phyloP scores from a whole-genome alignment of 225 moss, liverwort and hornwort genomes.

The Bryoerythrophyllum caledonicum region DNA sequence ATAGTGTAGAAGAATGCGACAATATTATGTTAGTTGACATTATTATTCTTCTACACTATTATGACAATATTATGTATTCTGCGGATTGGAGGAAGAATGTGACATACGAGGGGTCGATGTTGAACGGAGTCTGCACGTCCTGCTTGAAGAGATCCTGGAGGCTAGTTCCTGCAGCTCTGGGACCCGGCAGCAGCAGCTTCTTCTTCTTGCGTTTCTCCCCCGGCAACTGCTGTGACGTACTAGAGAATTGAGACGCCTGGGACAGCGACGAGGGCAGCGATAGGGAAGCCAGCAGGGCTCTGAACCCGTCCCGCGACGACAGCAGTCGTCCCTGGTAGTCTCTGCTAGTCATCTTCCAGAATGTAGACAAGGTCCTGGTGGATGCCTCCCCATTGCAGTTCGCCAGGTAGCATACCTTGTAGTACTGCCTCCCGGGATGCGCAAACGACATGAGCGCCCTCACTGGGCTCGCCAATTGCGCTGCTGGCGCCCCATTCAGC shows the following conservation, averaged over 20 bases:
- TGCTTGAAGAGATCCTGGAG: constrained; percentile 59
- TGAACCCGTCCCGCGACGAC: constrained; percentile 20
- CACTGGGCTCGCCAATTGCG: constrained; percentile 47
- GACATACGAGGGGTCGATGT: constrained; percentile 48
- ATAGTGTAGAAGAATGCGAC: no score
- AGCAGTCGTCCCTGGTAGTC: constrained; percentile 33
- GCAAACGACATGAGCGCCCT: constrained; percentile 33
- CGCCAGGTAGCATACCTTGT: constrained; percentile 30
- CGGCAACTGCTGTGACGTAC: constrained; percentile 24
- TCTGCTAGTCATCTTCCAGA: constrained; percentile 38
- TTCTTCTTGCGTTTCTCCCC: constrained; percentile 30
- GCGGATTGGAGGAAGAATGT: constrained; percentile 6
- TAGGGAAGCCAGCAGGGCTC: constrained; percentile 13
- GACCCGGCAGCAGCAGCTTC: constrained; percentile 7
- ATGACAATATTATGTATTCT: not conserved
- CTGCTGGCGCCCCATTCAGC: constrained; percentile 51
- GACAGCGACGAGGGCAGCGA: constrained; percentile 23
- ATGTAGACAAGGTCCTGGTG: constrained; percentile 25
- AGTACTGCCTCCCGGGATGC: constrained; percentile 15
- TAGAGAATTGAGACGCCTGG: constrained; percentile 39
- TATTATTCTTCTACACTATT: no score
- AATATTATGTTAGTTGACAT: no score
- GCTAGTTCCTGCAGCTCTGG: constrained; percentile 36
- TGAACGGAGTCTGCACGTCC: constrained; percentile 39
- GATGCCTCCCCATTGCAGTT: constrained; percentile 31